Evolutionary conservation across 2,329 filamentous ascomycete genomes (phyloP).

Genomic region (Penicillium corylophilum): DNA sequence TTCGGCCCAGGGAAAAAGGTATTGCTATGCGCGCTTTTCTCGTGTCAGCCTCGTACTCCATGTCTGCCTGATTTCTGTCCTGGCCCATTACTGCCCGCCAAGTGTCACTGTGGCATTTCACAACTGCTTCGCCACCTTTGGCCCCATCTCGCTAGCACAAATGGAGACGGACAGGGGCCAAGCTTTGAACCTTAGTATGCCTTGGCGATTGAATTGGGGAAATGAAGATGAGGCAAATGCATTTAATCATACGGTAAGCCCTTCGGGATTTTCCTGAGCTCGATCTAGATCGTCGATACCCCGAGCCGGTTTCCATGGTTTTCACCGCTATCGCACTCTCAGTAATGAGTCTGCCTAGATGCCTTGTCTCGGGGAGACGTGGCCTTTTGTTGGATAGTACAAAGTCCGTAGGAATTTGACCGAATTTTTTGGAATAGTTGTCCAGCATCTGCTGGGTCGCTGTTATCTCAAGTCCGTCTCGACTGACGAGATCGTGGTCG

Average conservation of each 20-base stretch:
- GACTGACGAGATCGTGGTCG: too few relatives aligned
- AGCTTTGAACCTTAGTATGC: neutral
- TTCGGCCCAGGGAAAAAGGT: neutral
- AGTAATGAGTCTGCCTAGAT: neutral
- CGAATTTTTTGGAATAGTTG: neutral
- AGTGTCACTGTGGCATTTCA: neutral
- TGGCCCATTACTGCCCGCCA: neutral
- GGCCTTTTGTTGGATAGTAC: neutral
- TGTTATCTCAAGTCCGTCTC: too few relatives aligned
- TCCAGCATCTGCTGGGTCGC: too few relatives aligned
- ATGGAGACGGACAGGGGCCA: neutral
- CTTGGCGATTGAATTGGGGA: neutral
- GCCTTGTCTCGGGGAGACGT: neutral
- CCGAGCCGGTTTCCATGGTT: neutral
- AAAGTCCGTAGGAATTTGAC: neutral
- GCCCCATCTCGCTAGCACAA: neutral
- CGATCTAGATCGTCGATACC: neutral
- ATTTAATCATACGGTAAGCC: neutral
- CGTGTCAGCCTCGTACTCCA: neutral
- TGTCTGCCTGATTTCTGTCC: slow-evolving; percentile 2
- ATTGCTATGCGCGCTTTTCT: neutral
- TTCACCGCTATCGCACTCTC: neutral
- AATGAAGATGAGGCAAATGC: neutral
- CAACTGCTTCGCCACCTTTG: neutral
- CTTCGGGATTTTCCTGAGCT: neutral